Conservation (phyloP, 2,329 filamentous ascomycete genomes). For the Fusarium keratoplasticum region DNA sequence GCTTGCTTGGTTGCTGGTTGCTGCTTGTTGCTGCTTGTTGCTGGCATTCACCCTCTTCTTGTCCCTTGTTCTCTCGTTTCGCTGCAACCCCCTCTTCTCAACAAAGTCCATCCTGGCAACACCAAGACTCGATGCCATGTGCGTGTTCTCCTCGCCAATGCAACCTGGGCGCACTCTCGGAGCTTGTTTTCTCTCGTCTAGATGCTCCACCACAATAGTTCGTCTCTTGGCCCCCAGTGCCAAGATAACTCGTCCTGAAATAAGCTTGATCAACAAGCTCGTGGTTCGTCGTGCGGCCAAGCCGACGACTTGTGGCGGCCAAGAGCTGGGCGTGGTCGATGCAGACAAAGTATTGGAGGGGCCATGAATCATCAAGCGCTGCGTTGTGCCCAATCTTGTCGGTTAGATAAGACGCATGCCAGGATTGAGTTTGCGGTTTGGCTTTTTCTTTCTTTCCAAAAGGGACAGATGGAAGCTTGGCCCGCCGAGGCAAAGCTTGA, state of each 20-base stretch:
- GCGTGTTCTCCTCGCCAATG: not conserved
- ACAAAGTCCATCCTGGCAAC: not conserved
- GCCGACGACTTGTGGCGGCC: slow-evolving; percentile 18
- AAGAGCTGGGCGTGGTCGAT: slow-evolving; percentile 2
- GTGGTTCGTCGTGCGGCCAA: slow-evolving; percentile 25
- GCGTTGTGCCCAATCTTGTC: slow-evolving; percentile 27
- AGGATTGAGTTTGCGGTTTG: slow-evolving; percentile 2
- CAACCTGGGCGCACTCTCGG: slow-evolving; percentile 1
- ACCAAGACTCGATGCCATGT: slow-evolving; percentile 6
- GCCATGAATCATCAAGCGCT: slow-evolving; percentile 5
- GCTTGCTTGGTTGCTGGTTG: slow-evolving; percentile 10
- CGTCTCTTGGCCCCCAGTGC: slow-evolving; percentile 18
- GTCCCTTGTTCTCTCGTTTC: not conserved
- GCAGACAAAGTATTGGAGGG: not conserved
- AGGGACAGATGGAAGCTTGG: slow-evolving; percentile 2
- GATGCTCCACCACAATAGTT: slow-evolving; percentile 7
- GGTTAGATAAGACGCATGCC: not conserved
- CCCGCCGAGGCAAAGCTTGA: slow-evolving; percentile 7
- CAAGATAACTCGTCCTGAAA: slow-evolving; percentile 13
- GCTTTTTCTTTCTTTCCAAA: not conserved
- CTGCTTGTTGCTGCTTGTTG: not conserved
- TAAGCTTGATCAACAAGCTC: slow-evolving; percentile 36
- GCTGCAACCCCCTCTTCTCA: not conserved
- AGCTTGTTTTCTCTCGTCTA: slow-evolving; percentile 31
- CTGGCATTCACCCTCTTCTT: not conserved